phyloP scores from a whole-genome alignment of 2,329 filamentous ascomycete species.

The Pseudonectria foliicola region DNA sequence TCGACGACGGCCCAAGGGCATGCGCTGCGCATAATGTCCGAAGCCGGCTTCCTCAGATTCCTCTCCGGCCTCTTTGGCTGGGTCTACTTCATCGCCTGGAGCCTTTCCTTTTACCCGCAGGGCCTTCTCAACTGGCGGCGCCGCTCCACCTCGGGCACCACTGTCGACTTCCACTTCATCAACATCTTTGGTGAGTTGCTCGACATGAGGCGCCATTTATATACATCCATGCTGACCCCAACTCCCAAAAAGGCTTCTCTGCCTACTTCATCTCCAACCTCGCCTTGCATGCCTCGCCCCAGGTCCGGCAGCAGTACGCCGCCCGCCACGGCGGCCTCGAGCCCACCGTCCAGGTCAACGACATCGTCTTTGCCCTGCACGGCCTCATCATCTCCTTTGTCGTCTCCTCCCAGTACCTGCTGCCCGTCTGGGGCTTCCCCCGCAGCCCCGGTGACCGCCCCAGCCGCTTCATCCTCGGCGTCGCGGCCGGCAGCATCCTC shows the following conservation, averaged over 20 bases:
- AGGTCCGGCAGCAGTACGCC: conserved; percentile 77
- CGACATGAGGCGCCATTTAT: conserved; percentile 3
- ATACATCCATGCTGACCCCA: conserved; percentile 2
- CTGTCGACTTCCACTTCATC: conserved; percentile 78
- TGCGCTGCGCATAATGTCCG: conserved; percentile 9
- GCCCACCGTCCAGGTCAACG: conserved; percentile 83
- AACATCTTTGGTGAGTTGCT: conserved; percentile 51
- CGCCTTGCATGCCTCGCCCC: conserved; percentile 70
- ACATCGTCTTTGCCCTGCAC: conserved; percentile 81
- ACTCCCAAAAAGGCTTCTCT: conserved; percentile 49
- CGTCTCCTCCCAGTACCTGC: conserved; percentile 71
- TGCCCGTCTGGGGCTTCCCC: conserved; percentile 68
- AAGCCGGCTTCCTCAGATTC: conserved; percentile 35
- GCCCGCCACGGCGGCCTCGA: conserved; percentile 65
- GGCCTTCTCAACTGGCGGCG: conserved; percentile 71
- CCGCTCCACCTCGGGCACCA: conserved; percentile 72
- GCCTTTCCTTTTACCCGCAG: conserved; percentile 88
- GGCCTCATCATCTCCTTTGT: conserved; percentile 66
- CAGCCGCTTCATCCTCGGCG: conserved; percentile 56
- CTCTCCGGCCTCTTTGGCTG: conserved; percentile 61
- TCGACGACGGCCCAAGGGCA: background rate
- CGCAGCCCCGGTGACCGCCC: conserved; percentile 48
- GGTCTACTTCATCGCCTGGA: conserved; percentile 74
- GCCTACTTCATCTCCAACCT: conserved; percentile 70
- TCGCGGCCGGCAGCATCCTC: conserved; percentile 62